These are phyloP conservation scores for Hortiboletus campestris DNA, from an alignment of 768 basidiomycete genomes.

Conservation along the genomic window DNA sequence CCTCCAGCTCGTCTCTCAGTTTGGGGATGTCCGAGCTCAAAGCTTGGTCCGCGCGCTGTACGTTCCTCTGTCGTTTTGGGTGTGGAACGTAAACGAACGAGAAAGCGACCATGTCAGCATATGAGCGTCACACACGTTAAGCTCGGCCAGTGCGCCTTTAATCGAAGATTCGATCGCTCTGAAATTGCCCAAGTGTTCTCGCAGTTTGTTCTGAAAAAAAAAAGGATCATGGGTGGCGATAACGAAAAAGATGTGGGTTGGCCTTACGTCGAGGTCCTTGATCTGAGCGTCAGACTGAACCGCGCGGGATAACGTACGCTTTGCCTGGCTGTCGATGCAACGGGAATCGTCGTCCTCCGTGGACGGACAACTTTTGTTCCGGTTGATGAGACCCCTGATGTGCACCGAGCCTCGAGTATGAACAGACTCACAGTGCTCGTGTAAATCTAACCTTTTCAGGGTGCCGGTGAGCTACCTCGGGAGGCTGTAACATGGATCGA, in stretches of 20 bases:
- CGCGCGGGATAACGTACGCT: slow-evolving; percentile 46
- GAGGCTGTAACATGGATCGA: slow-evolving; percentile 1
- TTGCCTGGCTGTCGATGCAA: slow-evolving; percentile 44
- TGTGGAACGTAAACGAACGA: neutral
- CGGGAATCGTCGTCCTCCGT: slow-evolving; percentile 5
- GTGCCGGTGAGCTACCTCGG: neutral
- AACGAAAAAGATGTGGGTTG: neutral
- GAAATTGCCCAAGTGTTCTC: slow-evolving; percentile 72
- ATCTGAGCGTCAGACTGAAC: slow-evolving; percentile 53
- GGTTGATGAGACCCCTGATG: slow-evolving; percentile 14
- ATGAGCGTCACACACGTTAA: slow-evolving; percentile 46
- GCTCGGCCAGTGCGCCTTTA: slow-evolving; percentile 57
- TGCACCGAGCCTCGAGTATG: neutral
- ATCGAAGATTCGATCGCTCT: slow-evolving; percentile 68
- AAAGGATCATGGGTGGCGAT: neutral
- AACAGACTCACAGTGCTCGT: slow-evolving; percentile 13
- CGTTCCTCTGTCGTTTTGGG: slow-evolving; percentile 45
- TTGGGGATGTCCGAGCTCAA: slow-evolving; percentile 59
- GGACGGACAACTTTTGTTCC: slow-evolving; percentile 6
- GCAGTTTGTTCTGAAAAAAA: slow-evolving; percentile 52
- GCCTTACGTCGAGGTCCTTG: slow-evolving; percentile 59
- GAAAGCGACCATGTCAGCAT: neutral
- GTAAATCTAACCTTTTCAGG: neutral
- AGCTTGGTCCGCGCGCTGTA: slow-evolving; percentile 57
- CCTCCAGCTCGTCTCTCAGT: slow-evolving; percentile 58